Conservation (phyloP, 164 flowering plant genomes). For the Piper betle region DNA sequence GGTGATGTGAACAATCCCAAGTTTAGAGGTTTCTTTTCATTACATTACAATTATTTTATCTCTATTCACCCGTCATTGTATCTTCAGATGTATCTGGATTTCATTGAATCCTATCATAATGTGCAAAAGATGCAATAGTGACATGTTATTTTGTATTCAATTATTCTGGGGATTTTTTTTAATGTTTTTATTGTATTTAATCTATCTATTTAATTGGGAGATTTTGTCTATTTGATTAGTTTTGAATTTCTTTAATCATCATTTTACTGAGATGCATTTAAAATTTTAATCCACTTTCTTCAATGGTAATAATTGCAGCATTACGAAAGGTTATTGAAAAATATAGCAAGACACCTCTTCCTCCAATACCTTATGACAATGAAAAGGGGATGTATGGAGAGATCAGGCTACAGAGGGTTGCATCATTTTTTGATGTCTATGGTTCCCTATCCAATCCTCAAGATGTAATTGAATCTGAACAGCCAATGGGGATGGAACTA, state of each 20-base stretch:
- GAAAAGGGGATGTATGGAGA: slow-evolving; percentile 49
- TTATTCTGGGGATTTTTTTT: no score
- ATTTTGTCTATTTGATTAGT: not conserved
- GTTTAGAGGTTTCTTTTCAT: slow-evolving; percentile 39
- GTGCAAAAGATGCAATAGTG: no score
- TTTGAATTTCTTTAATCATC: not conserved
- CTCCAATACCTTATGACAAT: slow-evolving; percentile 46
- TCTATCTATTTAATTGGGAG: no score
- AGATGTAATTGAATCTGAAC: slow-evolving; percentile 39
- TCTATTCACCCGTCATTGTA: not conserved
- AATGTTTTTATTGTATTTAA: not conserved
- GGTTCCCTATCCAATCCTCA: slow-evolving; percentile 15
- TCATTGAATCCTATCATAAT: not conserved
- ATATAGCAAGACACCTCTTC: slow-evolving; percentile 33
- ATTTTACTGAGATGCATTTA: not conserved
- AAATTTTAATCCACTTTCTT: no score
- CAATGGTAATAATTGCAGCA: slow-evolving; percentile 34
- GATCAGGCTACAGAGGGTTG: slow-evolving; percentile 37
- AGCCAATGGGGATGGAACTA: slow-evolving; percentile 76
- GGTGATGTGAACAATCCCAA: slow-evolving; percentile 80
- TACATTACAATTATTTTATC: not conserved
- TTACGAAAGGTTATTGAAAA: slow-evolving; percentile 47
- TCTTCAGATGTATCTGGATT: not conserved
- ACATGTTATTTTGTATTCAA: no score
- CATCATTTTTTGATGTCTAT: slow-evolving; percentile 38